Percentiles rank a stretch among this genome's conserved stretches.
phyloP scores from a whole-genome alignment of 2,329 filamentous ascomycete species.

The Leptographium lundbergii region DNA sequence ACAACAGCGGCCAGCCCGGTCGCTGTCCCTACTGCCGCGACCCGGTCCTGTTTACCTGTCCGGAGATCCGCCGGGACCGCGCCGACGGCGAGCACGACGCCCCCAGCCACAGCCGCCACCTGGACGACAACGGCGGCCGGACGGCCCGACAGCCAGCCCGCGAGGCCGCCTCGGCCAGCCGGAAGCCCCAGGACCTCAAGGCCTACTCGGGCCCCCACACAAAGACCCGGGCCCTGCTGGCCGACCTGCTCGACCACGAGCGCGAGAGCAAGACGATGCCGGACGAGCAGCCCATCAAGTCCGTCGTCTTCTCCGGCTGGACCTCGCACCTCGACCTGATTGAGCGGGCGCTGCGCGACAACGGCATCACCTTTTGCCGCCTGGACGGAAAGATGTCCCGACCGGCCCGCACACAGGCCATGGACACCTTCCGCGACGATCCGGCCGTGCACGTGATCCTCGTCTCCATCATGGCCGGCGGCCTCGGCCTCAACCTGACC shows the following conservation, averaged over 20 bases:
- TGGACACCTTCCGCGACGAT: slow-evolving; percentile 68
- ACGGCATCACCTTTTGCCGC: slow-evolving; percentile 58
- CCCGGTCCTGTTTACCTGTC: slow-evolving; percentile 50
- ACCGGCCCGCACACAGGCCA: slow-evolving; percentile 56
- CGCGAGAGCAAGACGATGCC: slow-evolving; percentile 48
- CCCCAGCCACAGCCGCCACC: slow-evolving; percentile 23
- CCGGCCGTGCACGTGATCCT: slow-evolving; percentile 64
- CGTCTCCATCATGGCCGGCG: slow-evolving; percentile 84
- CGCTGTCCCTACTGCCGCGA: slow-evolving; percentile 58
- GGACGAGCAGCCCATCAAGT: slow-evolving; percentile 68
- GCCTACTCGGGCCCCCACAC: slow-evolving; percentile 78
- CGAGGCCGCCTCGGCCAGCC: slow-evolving; percentile 27
- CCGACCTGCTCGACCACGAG: slow-evolving; percentile 56
- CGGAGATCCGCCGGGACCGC: slow-evolving; percentile 53
- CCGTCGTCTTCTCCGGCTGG: slow-evolving; percentile 94
- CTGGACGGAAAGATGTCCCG: slow-evolving; percentile 86
- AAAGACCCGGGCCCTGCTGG: slow-evolving; percentile 73
- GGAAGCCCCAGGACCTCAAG: slow-evolving; percentile 28
- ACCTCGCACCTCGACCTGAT: slow-evolving; percentile 90
- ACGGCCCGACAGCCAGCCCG: neutral
- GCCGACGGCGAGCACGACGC: slow-evolving; percentile 44
- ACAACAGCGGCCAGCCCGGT: slow-evolving; percentile 30
- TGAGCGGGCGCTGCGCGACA: slow-evolving; percentile 60
- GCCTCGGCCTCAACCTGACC: slow-evolving; percentile 83
- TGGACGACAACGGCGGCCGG: slow-evolving; percentile 11